Conservation (phyloP, 495 filamentous ascomycete species). For the Articulospora tetracladia region DNA sequence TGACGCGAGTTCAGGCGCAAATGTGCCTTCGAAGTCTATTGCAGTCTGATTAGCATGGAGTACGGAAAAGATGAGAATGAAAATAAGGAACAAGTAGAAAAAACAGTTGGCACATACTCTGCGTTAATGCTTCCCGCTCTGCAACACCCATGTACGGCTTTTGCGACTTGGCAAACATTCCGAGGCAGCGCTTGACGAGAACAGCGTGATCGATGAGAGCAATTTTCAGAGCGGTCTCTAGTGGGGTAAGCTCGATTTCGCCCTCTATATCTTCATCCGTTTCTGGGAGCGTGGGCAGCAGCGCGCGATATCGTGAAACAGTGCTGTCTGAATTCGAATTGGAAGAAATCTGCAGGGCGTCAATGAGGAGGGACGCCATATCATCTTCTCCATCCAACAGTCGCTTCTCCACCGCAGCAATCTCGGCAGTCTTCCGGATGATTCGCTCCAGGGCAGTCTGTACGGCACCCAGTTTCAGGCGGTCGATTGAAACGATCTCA, state of each 20-base stretch:
- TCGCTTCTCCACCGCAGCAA: constrained; percentile 68
- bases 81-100: neutral
- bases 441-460: constrained; percentile 92
- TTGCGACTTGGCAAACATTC: constrained; percentile 57
- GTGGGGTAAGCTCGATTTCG: constrained; percentile 49
- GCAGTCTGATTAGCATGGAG: neutral
- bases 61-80: constrained; percentile 22
- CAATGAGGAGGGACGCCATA: constrained; percentile 55
- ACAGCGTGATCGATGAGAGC: constrained; percentile 87
- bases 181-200: constrained; percentile 77
- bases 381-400: constrained; percentile 73
- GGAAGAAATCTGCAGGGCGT: constrained; percentile 69
- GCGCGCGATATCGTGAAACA: constrained; percentile 68
- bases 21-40: constrained; percentile 57
- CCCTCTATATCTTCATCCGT: constrained; percentile 40
- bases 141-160: neutral
- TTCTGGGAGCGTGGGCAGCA: constrained; percentile 46
- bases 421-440: constrained; percentile 82
- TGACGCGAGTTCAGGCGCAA: constrained; percentile 55
- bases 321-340: constrained; percentile 63
- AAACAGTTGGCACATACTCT: constrained; percentile 28
- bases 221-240: constrained; percentile 80
- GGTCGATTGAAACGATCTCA: constrained; percentile 64
- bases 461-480: constrained; percentile 13
- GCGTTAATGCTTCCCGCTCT: constrained; percentile 38